Evolutionary conservation across 805 yeast species (phyloP), one percentile per base, ranked within the genome.

Genomic region (Kuraishia cidri): DNA sequence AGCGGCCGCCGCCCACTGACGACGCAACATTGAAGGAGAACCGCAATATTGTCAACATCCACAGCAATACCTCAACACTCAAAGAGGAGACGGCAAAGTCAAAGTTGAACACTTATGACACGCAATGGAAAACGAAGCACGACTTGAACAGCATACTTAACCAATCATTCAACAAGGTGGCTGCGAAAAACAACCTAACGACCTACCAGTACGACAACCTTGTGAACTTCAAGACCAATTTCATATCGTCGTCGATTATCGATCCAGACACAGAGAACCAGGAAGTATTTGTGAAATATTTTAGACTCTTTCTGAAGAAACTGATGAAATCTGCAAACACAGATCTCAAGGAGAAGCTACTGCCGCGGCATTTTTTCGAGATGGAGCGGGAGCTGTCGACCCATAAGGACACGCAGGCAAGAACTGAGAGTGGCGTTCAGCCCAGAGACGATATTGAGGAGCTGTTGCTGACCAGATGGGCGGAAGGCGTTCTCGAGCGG

Each of bases 121-220:
- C 18, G 4, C 18, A 13, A 4, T 10, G 23, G 4, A 31, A 24
- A 16, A 15, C 23, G n/a, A 29, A 19, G 13, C 31, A 30, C 24
- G 60, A 62, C 17, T 40, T 64, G 19, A 54, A 50, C 30, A 47
- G 60, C 19, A 56, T 66, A 9, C 37, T 64, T 9, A 61, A 63
- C 33, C 68, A 62, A 37, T 58, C 66, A 1, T 62, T 66, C 39
- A 54, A 52, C 35, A 63, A 64, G 43, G 62, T 72, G 38, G 58
- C 64, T 37, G 48, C 63, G 33, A 67, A 64, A 45, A 66, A 68
- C 49, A 73, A 64, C 46, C 58, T 72, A 46, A 63, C 75, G 37
- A 71, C 77, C 12, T 57, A 68, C 37, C 73, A 72, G 46, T 71
- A 72, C 46, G 77, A 65, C 34, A 43, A 43, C 22, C 38, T 67